Evolutionary conservation across 2,329 filamentous ascomycete species (phyloP), one percentile per base, ranked within the genome.

Genomic region (Fusarium sambucinum): DNA sequence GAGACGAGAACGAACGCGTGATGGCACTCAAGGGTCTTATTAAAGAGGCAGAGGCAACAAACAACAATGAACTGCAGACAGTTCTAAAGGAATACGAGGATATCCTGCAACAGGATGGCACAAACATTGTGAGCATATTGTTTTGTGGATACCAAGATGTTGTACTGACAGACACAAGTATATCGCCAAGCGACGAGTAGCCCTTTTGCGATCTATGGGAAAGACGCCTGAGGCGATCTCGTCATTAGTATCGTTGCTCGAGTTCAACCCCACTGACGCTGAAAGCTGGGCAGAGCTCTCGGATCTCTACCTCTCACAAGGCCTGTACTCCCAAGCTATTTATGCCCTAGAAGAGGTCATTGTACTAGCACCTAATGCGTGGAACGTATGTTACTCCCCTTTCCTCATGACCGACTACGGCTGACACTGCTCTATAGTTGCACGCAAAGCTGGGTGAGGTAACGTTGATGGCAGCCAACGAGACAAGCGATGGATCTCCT

Each of bases 281-380:
- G 96, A 99, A 82, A 90, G 92, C 12, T 99, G 96, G 96, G 88
- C 93, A 53, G 96, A 99, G 81, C 84, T 98, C 71, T 89, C 92
- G 54, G 93, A 97, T 76, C 81, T 97, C 64, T 98, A 99, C 79
- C 85, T 94, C 30, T 85, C 85, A 21, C 91, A 95, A 76, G 93
- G 91, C 1, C 80, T 95, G 73, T 93, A 92, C 75, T 82, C 89
- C 16, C 95, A 98, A 78, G 92, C 94, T 38, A 89, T 97, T 51
- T 97, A 91, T 78, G 91, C 93, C 63, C 82, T 97, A 44, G 96
- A 99, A 78, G 96, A 99, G 78, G 93, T 97, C 21, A 80, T 99
- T 44, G 83, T 98, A 52, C 84, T 97, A 59, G 87, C 89, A 54
- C 95, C 96, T 6, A 97, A 97, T 81, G 93, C 95, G 21, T 99